These are phyloP conservation scores for Viola pubescens DNA, from an alignment of 441 rosid genomes.

Conservation along the genomic window DNA sequence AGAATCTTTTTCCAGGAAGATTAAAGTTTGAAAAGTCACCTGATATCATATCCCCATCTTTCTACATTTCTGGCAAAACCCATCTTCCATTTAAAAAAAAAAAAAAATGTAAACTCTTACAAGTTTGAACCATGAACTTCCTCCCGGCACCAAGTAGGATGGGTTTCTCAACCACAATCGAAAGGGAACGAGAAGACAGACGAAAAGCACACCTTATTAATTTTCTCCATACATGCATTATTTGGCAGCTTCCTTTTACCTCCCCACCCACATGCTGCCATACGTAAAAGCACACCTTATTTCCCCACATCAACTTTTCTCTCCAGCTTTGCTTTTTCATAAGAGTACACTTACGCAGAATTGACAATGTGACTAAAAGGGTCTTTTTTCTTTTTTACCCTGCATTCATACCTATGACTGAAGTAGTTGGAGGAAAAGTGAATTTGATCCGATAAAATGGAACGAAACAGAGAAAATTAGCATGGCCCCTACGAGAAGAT, in stretches of 20 bases:
- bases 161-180: too few relatives aligned
- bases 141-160: too few relatives aligned
- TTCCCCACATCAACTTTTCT: slow-evolving; percentile 11
- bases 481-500: neutral
- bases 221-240: neutral
- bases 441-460: slow-evolving; percentile 2
- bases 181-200: too few relatives aligned
- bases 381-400: slow-evolving; percentile 23
- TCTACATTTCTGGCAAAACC: too few relatives aligned
- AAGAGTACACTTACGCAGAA: slow-evolving; percentile 15
- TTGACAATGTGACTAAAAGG: slow-evolving; percentile 13
- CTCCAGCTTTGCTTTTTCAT: neutral
- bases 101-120: too few relatives aligned
- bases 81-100: too few relatives aligned
- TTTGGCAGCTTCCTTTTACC: slow-evolving; percentile 3
- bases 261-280: slow-evolving; percentile 24
- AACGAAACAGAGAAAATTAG: neutral
- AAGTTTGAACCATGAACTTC: too few relatives aligned
- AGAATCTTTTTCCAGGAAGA: too few relatives aligned
- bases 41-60: too few relatives aligned
- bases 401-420: slow-evolving; percentile 21
- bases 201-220: too few relatives aligned
- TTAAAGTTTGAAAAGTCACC: too few relatives aligned
- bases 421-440: slow-evolving; percentile 12
- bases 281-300: slow-evolving; percentile 9